Conservation (phyloP, 1,284 basidiomycete species). For the Inonotus hispidus region DNA sequence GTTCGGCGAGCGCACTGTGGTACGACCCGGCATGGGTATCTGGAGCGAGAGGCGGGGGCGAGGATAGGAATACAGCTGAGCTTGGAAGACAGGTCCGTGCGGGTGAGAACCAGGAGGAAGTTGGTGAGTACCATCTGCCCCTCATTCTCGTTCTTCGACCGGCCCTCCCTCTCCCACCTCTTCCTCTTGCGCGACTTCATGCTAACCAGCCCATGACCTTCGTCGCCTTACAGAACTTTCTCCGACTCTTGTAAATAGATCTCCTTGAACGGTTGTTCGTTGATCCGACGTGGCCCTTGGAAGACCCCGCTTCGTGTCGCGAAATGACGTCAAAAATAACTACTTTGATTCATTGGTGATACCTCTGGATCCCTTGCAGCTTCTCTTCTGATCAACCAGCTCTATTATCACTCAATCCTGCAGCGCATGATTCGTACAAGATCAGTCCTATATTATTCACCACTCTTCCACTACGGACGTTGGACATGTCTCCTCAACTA, state of each 20-base stretch:
- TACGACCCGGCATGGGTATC: slow-evolving; percentile 13
- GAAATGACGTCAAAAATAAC: no score
- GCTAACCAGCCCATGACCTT: background rate
- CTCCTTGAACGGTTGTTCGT: background rate
- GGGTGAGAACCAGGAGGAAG: background rate
- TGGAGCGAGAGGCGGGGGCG: background rate
- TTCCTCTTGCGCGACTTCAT: background rate
- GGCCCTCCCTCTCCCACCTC: background rate
- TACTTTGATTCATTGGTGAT: no score
- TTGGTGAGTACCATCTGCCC: slow-evolving; percentile 1
- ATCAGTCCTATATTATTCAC: no score
- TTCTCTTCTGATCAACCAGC: no score
- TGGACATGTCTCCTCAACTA: no score
- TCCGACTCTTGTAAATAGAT: slow-evolving; percentile 5
- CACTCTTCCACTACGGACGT: no score
- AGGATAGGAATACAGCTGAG: background rate
- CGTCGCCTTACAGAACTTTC: slow-evolving; percentile 3
- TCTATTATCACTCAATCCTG: no score
- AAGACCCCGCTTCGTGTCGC: no score
- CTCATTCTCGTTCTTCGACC: background rate
- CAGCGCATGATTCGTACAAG: no score
- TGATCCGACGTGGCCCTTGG: no score
- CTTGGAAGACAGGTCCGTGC: background rate
- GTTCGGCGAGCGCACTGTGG: slow-evolving; percentile 4
- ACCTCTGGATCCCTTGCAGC: no score